These are phyloP conservation scores for Rhodotorula toruloides DNA, from an alignment of 768 basidiomycete genomes.

Conservation along the genomic window DNA sequence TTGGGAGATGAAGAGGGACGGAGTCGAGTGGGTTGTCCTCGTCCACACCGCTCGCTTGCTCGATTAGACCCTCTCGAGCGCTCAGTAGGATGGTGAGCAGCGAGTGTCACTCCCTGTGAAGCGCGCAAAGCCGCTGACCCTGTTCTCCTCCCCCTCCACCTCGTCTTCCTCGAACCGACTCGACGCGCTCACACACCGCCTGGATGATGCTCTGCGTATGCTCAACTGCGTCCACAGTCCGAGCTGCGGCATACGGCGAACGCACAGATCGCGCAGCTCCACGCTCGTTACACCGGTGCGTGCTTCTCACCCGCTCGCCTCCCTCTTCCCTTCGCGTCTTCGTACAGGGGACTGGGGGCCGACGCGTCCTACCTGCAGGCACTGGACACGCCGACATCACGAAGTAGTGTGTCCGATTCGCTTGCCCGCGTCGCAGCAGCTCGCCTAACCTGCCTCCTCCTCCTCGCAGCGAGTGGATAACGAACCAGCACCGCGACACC, in stretches of 20 bases:
- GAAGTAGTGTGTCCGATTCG: slow-evolving; percentile 67
- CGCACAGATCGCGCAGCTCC: slow-evolving; percentile 79
- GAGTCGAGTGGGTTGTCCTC: too few relatives aligned
- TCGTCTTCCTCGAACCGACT: not conserved
- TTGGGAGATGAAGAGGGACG: not conserved
- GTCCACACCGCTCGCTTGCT: too few relatives aligned
- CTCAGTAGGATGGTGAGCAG: too few relatives aligned
- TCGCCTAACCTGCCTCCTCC: not conserved
- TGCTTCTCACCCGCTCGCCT: slow-evolving; percentile 26
- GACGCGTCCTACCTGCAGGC: slow-evolving; percentile 52
- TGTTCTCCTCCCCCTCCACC: too few relatives aligned
- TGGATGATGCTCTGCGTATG: not conserved
- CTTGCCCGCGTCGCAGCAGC: not conserved
- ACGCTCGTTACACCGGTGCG: slow-evolving; percentile 54
- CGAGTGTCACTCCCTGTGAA: too few relatives aligned
- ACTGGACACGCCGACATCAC: slow-evolving; percentile 95
- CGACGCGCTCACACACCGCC: not conserved
- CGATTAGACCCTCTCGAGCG: too few relatives aligned
- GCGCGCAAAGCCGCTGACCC: too few relatives aligned
- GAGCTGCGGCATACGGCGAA: slow-evolving; percentile 94
- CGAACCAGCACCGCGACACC: slow-evolving; percentile 96
- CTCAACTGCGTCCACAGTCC: slow-evolving; percentile 43
- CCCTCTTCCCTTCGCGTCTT: too few relatives aligned
- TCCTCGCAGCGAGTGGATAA: slow-evolving; percentile 82
- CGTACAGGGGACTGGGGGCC: too few relatives aligned